Evolutionary conservation across 2,329 filamentous ascomycete species (phyloP).

Genomic region (Talaromyces sp.): DNA sequence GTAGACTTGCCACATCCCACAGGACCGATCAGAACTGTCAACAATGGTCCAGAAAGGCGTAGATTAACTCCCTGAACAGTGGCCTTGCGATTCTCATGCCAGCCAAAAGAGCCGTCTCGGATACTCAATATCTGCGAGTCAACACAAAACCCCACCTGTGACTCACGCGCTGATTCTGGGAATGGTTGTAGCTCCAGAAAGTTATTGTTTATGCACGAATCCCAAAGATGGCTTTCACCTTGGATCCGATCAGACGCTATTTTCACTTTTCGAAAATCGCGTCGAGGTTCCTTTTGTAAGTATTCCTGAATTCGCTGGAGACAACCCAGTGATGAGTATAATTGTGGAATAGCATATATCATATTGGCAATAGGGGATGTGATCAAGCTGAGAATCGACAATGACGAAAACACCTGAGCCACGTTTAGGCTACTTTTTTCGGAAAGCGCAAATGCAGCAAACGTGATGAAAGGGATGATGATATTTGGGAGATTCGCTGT

Average conservation of each 20-base stretch:
- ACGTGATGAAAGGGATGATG: constrained; percentile 16
- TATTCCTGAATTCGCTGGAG: constrained; percentile 15
- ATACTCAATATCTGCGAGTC: background rate
- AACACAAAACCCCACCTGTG: background rate
- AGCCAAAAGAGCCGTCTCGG: constrained; percentile 11
- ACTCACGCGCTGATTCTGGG: background rate
- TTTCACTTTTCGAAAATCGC: background rate
- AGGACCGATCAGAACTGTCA: constrained; percentile 4
- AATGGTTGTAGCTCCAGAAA: constrained; percentile 4
- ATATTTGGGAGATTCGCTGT: constrained; percentile 12
- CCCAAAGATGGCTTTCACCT: background rate
- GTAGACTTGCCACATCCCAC: background rate
- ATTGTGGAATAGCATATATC: constrained; percentile 14
- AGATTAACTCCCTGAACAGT: constrained; percentile 3
- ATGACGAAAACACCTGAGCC: constrained; percentile 20
- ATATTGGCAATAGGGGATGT: constrained; percentile 16
- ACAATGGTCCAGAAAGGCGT: background rate
- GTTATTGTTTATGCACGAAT: background rate
- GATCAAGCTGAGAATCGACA: constrained; percentile 21
- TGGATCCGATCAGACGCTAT: background rate
- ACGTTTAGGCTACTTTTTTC: constrained; percentile 7
- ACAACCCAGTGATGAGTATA: constrained; percentile 10
- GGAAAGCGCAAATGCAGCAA: constrained; percentile 19
- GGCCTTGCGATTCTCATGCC: background rate
- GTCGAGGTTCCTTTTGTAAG: constrained; percentile 11